Evolutionary conservation across 176 grass and related monocot genomes (phyloP).

Genomic region (Musa itinerans): DNA sequence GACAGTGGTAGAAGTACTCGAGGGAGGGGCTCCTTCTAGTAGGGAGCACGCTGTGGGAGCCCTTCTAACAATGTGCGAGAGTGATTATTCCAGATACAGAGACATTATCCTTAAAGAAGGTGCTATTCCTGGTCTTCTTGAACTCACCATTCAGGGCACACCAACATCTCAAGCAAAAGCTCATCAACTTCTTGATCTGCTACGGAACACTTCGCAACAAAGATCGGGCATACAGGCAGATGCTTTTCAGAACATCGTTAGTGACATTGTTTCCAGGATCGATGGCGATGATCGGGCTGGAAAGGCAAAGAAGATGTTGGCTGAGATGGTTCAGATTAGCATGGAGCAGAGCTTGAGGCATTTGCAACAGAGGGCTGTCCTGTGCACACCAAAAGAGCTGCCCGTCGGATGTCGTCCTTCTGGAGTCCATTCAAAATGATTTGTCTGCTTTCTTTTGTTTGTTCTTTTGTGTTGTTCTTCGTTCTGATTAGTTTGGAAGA

Average conservation of each 20-base stretch:
- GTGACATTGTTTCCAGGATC: constrained; percentile 60
- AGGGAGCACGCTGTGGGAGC: constrained; percentile 70
- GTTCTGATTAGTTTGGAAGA: not conserved
- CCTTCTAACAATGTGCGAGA: constrained; percentile 63
- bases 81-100: constrained; percentile 57
- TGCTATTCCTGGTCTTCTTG: constrained; percentile 75
- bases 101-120: constrained; percentile 73
- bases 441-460: not conserved
- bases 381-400: constrained; percentile 10
- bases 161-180: constrained; percentile 64
- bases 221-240: constrained; percentile 36
- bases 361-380: constrained; percentile 67
- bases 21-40: constrained; percentile 67
- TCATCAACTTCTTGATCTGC: constrained; percentile 50
- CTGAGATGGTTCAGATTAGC: constrained; percentile 91
- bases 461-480: not conserved
- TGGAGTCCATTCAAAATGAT: not conserved
- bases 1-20: constrained; percentile 62
- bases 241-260: constrained; percentile 73
- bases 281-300: constrained; percentile 56
- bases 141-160: constrained; percentile 70
- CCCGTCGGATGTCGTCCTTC: not conserved
- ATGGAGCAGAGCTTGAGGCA: constrained; percentile 96
- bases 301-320: constrained; percentile 82
- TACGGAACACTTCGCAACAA: constrained; percentile 45